Percentiles rank a stretch among this genome's conserved stretches.
Evolutionary conservation across 2,329 filamentous ascomycete genomes (phyloP).

Genomic region (Parastagonospora avenae): DNA sequence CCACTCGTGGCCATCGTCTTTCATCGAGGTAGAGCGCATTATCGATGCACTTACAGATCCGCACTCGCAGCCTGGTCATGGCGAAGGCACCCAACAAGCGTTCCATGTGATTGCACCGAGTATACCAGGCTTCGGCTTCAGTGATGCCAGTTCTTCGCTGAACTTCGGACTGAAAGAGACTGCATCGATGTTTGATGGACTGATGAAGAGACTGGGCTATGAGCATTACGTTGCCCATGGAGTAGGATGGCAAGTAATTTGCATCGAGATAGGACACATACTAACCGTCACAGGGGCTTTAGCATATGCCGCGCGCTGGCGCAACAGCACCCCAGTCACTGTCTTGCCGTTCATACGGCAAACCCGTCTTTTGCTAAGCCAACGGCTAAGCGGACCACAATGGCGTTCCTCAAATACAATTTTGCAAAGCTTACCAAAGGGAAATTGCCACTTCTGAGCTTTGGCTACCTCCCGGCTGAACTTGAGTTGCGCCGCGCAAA

Average conservation of each 20-base stretch:
- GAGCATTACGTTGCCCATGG: slow-evolving; percentile 63
- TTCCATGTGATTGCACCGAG: slow-evolving; percentile 72
- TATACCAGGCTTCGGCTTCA: slow-evolving; percentile 70
- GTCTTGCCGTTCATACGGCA: slow-evolving; percentile 65
- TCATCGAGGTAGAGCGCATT: slow-evolving; percentile 64
- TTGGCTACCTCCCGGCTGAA: slow-evolving; percentile 63
- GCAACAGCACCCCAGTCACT: slow-evolving; percentile 54
- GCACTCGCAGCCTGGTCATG: slow-evolving; percentile 44
- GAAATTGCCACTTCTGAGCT: slow-evolving; percentile 53
- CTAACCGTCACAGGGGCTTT: slow-evolving; percentile 46
- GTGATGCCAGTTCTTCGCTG: slow-evolving; percentile 62
- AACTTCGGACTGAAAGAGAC: slow-evolving; percentile 58
- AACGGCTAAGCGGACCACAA: slow-evolving; percentile 49
- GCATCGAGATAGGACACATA: neutral
- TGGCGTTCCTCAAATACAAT: slow-evolving; percentile 62
- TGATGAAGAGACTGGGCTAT: slow-evolving; percentile 68
- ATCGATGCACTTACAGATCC: slow-evolving; percentile 62
- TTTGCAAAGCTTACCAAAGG: slow-evolving; percentile 52
- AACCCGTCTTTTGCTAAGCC: slow-evolving; percentile 62
- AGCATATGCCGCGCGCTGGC: slow-evolving; percentile 54
- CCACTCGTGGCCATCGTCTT: slow-evolving; percentile 69
- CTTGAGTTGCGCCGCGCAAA: slow-evolving; percentile 33
- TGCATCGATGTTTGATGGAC: slow-evolving; percentile 59
- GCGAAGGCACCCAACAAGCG: slow-evolving; percentile 41
- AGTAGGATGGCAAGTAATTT: slow-evolving; percentile 51